Percentiles rank a stretch among this genome's conserved stretches.
These are phyloP conservation scores for Stipa capillata DNA, from an alignment of 176 grass and related monocot genomes.

Conservation along the genomic window DNA sequence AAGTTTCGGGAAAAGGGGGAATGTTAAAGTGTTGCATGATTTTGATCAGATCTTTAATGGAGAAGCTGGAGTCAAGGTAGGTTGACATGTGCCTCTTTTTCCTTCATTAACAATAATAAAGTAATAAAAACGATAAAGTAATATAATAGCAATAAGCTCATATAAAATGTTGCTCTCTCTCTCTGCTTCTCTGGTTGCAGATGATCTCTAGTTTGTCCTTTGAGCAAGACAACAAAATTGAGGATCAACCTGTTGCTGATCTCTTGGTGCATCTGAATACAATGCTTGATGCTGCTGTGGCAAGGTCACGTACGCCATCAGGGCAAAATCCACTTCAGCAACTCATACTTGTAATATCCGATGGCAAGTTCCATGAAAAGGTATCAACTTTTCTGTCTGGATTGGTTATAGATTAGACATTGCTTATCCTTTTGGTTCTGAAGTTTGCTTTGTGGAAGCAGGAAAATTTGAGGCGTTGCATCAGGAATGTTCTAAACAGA, in stretches of 20 bases:
- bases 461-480: constrained; percentile 68
- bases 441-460: constrained; percentile 8
- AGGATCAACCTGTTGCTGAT: constrained; percentile 87
- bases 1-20: constrained; percentile 84
- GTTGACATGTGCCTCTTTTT: constrained; percentile 1
- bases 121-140: too few species aligned
- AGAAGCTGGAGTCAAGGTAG: constrained; percentile 77
- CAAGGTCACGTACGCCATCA: constrained; percentile 64
- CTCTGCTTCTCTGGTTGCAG: constrained; percentile 26
- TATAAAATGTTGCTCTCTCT: background rate
- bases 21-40: constrained; percentile 77
- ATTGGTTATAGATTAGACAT: background rate
- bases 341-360: constrained; percentile 79
- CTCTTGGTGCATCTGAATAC: constrained; percentile 66
- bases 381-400: constrained; percentile 4
- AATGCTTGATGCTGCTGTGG: constrained; percentile 73
- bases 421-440: background rate
- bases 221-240: constrained; percentile 93
- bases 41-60: constrained; percentile 89
- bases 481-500: constrained; percentile 73
- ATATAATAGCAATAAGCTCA: too few species aligned
- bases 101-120: background rate
- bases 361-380: constrained; percentile 93
- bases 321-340: constrained; percentile 87
- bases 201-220: constrained; percentile 87